Evolutionary conservation across 371 early-diverging fungal genomes (phyloP), one percentile per base, ranked within the genome.

Genomic region (Syncephalastrum contaminatum): DNA sequence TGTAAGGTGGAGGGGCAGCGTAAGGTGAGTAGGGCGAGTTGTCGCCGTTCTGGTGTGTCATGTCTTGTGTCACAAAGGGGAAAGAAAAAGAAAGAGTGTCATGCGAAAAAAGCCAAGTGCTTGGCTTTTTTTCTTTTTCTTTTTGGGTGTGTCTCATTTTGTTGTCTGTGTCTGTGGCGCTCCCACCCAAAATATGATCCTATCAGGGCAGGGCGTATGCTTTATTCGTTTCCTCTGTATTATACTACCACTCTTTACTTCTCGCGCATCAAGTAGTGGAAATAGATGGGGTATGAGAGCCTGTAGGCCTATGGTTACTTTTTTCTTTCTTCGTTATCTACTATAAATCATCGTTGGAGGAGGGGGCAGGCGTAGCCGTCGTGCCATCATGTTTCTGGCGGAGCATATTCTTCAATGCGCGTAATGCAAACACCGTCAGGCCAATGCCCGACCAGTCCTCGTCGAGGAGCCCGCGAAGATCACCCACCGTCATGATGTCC

Each of bases 361-460:
- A 14, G 6, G 42, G 27, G 21, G 7, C 13, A 25, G 19, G 27
- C 15, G 16, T 27, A 10, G 41, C 1, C 22, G 25, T 19, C 1
- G 44, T 19, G 42, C 41, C 53, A 7, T 59, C 53, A 12, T 40
- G 45, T 30, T 53, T 59, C 14, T 54, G 42, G 21, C 42, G 40
- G 15, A 89, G 70, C 63, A 86, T 83, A 62, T 91, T 91, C 73
- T 91, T 91, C 54, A 94, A 75, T 4, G 92, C 90, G 46, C 96
- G 82, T 21, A 82, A 67, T 3, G 94, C 91, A 82, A 94, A 94
- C 4, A 95, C 93, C 3, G 95, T 93, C 56, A 95, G 69, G 2
- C 87, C 88, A 46, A 86, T 75, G 25, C 76, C 80, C 21, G 74
- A 69, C 92, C 92, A 91, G 62, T 91, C 92, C 51, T 87, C 86